A percentile compares a stretch with the other conserved stretches of the same genome.
Evolutionary conservation across 2,329 filamentous ascomycete genomes (phyloP).

Genomic region (Fusarium redolens): DNA sequence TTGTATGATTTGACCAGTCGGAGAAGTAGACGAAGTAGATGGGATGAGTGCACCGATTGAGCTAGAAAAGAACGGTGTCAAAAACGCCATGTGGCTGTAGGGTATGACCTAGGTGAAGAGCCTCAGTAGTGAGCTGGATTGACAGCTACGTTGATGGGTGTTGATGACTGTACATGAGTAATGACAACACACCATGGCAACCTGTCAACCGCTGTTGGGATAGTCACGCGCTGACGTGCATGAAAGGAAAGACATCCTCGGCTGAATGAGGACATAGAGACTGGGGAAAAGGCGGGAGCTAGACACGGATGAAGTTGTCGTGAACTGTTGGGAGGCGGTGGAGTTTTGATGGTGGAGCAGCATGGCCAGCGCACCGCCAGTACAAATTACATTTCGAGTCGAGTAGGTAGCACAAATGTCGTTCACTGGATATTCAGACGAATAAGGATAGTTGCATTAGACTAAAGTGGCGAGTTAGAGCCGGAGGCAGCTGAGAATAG

Average conservation of each 20-base stretch:
- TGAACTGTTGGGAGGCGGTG: conserved; percentile 42
- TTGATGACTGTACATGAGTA: background rate
- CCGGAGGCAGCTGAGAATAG: conserved; percentile 27
- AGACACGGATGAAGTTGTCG: conserved; percentile 28
- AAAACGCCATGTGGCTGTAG: background rate
- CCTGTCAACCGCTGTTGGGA: conserved; percentile 21
- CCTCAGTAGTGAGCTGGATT: conserved; percentile 3
- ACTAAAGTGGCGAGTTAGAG: conserved; percentile 23
- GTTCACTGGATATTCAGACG: conserved; percentile 8
- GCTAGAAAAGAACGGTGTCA: background rate
- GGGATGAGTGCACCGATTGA: conserved; percentile 4
- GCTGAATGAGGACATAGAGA: conserved; percentile 31
- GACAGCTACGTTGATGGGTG: background rate
- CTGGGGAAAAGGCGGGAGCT: conserved; percentile 30
- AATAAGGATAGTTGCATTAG: conserved; percentile 21
- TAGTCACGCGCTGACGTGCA: conserved; percentile 43
- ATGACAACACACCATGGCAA: conserved; percentile 24
- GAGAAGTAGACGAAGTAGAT: conserved; percentile 8
- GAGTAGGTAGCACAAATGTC: conserved; percentile 24
- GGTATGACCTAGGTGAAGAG: background rate
- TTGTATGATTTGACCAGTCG: conserved; percentile 25
- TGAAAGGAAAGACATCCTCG: conserved; percentile 31
- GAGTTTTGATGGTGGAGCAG: conserved; percentile 36
- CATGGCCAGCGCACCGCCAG: conserved; percentile 41
- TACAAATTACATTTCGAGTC: conserved; percentile 23